phyloP scores from a whole-genome alignment of 805 yeast species.

The Spathaspora gorwiae region DNA sequence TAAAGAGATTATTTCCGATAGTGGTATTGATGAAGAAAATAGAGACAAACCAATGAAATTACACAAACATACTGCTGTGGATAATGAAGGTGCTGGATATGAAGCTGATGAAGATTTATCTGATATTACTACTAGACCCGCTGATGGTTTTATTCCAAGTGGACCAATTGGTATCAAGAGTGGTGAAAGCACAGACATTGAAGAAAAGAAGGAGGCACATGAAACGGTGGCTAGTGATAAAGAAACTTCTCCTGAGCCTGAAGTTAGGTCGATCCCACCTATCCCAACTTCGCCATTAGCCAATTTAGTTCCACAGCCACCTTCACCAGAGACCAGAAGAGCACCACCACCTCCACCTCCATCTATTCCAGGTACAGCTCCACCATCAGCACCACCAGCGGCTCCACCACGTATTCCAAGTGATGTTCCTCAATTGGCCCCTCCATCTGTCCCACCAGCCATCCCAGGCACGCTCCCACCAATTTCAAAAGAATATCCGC shows the following conservation, averaged over 20 bases:
- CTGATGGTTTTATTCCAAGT: background rate
- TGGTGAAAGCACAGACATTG: background rate
- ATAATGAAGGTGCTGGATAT: conserved; percentile 46
- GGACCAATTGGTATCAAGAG: background rate
- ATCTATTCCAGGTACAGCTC: conserved; percentile 12
- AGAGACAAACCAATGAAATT: conserved; percentile 2
- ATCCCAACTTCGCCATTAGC: conserved; percentile 8
- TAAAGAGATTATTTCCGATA: conserved; percentile 2
- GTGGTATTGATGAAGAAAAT: conserved; percentile 5
- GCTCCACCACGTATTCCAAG: conserved; percentile 9
- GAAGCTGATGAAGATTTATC: conserved; percentile 61
- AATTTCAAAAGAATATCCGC: conserved; percentile 12
- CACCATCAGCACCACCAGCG: conserved; percentile 10
- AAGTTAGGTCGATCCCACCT: conserved; percentile 9
- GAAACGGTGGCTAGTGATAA: background rate
- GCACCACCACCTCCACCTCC: conserved; percentile 12
- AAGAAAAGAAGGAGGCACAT: background rate
- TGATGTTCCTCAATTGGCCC: background rate
- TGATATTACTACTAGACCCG: conserved; percentile 17
- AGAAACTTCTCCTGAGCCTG: background rate
- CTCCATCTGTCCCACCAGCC: conserved; percentile 13
- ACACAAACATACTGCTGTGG: conserved; percentile 5
- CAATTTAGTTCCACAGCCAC: conserved; percentile 11
- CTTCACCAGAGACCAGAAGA: conserved; percentile 10
- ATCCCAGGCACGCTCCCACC: conserved; percentile 14